Evolutionary conservation across 495 filamentous ascomycete species (phyloP).

Genomic region (Trichoderma parareesei): DNA sequence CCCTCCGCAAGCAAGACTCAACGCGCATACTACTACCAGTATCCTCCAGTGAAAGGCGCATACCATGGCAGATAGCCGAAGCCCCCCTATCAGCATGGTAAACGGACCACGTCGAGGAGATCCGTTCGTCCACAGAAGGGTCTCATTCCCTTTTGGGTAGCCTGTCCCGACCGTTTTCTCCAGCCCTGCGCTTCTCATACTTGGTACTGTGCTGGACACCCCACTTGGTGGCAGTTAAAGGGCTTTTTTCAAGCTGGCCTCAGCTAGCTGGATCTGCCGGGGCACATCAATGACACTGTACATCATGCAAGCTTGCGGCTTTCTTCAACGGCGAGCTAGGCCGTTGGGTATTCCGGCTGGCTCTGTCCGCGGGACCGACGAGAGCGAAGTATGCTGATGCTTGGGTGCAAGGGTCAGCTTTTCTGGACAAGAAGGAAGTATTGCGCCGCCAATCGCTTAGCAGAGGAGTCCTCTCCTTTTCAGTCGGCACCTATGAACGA

Average conservation of each 20-base stretch:
- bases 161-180: conserved; percentile 6
- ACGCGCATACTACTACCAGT: too few relatives aligned
- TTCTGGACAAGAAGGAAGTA: neutral
- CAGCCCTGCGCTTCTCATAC: neutral
- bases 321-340: neutral
- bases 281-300: neutral
- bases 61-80: too few relatives aligned
- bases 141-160: conserved; percentile 5
- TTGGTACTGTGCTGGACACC: neutral
- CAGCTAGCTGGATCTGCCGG: conserved; percentile 5
- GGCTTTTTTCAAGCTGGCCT: neutral
- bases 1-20: too few relatives aligned
- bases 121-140: neutral
- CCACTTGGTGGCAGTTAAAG: neutral
- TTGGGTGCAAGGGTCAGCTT: neutral
- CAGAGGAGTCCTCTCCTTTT: neutral
- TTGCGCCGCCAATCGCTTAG: neutral
- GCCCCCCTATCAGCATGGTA: neutral
- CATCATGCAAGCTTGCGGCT: neutral
- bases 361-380: neutral
- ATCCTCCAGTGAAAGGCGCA: too few relatives aligned
- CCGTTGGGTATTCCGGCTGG: neutral
- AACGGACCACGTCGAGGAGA: neutral
- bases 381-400: neutral
- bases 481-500: neutral